Evolutionary conservation across 345 rosid species (phyloP), one percentile per base, ranked within the genome.

Genomic region (Firmiana major): DNA sequence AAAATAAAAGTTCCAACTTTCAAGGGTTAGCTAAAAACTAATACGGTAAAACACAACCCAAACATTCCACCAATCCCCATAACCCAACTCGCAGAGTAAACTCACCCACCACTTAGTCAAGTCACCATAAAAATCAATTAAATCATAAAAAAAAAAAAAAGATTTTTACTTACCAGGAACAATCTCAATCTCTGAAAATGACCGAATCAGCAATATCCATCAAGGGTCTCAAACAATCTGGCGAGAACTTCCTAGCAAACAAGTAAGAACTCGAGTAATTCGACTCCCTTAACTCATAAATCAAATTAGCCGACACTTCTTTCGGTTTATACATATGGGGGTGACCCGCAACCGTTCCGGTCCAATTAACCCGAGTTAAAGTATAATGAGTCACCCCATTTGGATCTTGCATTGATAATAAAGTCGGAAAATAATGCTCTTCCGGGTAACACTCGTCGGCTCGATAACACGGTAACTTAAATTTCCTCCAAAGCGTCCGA

Each of bases 381-480:
- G 97, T 88, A 77, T 96, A 91, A 11, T 79, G 89, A 7, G 97
- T 91, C 55, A 87, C 83, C 7, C 94, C 97, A 1, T 81, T 79
- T 2, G 97, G 94, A 82, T 93, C 98, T 82, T 73, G 81, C 98
- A 93, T 92, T 58, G 92, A 90, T 80, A 96, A 74, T 74, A 96
- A 57, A n/a, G 99, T 96, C 15, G 99, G 97, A 63, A 96, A 96
- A 74, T 96, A 96, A 82, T 96, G 99, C 89, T 93, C 99, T 73
- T 96, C 99, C 0, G 99, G 99, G 83, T 89, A 93, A 75, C 99
- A 93, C 74, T 88, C 91, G 19, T 89, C 89, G 2, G 89, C 87
- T 42, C 85, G 77, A 79, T 90, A 96, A 82, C 99, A 93, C 0
- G 98, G 93, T 28, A 86, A 63, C 87, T 84, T 86, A 68, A 96